phyloP scores from a whole-genome alignment of 805 yeast genomes.

The Debaryomyces hansenii region DNA sequence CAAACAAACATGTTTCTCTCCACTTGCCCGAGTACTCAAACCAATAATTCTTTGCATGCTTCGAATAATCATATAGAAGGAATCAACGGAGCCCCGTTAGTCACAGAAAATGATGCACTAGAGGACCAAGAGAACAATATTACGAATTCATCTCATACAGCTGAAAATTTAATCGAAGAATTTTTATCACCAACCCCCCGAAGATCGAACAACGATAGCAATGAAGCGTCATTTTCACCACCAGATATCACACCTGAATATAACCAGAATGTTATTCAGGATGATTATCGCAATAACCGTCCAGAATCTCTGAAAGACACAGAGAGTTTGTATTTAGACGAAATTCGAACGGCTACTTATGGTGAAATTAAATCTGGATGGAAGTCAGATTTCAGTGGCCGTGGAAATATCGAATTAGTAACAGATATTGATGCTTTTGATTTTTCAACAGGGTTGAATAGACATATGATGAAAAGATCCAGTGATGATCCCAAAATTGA shows the following conservation, averaged over 20 bases:
- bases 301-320: not conserved
- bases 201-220: not conserved
- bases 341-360: constrained; percentile 65
- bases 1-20: constrained; percentile 20
- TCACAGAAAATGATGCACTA: not conserved
- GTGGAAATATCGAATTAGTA: constrained; percentile 77
- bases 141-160: not conserved
- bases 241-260: too few species aligned
- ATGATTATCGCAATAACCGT: not conserved
- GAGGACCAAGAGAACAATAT: constrained; percentile 6
- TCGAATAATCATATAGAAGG: not conserved
- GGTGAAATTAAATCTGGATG: constrained; percentile 91
- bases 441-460: constrained; percentile 53
- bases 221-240: not conserved
- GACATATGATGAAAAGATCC: constrained; percentile 45
- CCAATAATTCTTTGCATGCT: not conserved
- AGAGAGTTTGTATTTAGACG: constrained; percentile 59
- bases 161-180: not conserved
- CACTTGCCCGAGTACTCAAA: constrained; percentile 3
- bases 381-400: constrained; percentile 85
- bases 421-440: constrained; percentile 66
- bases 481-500: constrained; percentile 32
- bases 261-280: not conserved
- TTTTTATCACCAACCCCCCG: not conserved
- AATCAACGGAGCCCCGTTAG: not conserved